Conservation (phyloP, 768 basidiomycete species). For the Rhodotorula babjevae region DNA sequence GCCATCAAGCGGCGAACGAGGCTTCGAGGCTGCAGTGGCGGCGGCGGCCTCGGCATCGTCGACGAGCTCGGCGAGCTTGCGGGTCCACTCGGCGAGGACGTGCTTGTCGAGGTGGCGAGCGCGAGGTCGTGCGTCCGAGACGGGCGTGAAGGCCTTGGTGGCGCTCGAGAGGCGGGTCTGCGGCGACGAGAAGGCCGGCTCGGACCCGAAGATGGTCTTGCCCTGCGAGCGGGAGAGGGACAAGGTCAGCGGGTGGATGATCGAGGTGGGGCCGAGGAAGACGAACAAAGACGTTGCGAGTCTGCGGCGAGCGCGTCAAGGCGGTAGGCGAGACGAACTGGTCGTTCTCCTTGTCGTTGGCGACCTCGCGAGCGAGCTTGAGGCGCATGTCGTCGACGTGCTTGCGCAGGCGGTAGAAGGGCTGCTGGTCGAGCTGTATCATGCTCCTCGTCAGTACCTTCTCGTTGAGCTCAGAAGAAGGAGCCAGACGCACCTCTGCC, state of each 20-base stretch:
- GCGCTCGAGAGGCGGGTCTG: background rate
- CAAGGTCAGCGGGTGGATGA: background rate
- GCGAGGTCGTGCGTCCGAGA: background rate
- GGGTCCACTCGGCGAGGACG: constrained; percentile 23
- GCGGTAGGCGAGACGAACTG: constrained; percentile 18
- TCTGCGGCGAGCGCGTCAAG: constrained; percentile 28
- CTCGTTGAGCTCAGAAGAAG: too few species aligned
- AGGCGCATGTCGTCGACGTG: constrained; percentile 27
- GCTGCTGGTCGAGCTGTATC: constrained; percentile 3
- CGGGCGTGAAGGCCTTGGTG: background rate
- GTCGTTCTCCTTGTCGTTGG: constrained; percentile 28
- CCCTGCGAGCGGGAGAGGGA: background rate
- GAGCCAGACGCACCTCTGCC: background rate
- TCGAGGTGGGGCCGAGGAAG: too few species aligned
- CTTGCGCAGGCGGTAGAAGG: constrained; percentile 7
- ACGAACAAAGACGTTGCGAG: constrained; percentile 31
- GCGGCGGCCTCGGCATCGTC: background rate
- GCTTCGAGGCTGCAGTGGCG: background rate
- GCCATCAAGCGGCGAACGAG: background rate
- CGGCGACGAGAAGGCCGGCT: background rate
- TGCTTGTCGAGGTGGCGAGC: constrained; percentile 10
- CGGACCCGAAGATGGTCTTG: constrained; percentile 11
- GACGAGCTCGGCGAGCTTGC: constrained; percentile 19
- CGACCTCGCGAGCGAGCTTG: constrained; percentile 22
- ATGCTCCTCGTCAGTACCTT: too few species aligned